These are phyloP conservation scores for Cyberlindnera veronae DNA, from an alignment of 805 yeast species.

Conservation along the genomic window DNA sequence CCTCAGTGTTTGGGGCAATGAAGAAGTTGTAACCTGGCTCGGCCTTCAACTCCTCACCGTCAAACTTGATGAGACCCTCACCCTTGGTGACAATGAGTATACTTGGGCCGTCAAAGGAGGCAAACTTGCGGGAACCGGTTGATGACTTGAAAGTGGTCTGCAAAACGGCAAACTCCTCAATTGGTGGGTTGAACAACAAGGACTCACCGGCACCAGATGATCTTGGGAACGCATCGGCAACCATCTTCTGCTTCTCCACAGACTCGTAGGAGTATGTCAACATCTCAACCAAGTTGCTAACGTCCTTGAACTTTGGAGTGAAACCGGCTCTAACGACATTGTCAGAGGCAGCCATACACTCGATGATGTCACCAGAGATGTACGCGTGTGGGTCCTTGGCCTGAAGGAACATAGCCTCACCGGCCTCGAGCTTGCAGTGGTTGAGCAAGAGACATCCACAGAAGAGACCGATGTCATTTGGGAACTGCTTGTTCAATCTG, in stretches of 20 bases:
- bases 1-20: constrained; percentile 70
- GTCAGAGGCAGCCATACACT: constrained; percentile 99
- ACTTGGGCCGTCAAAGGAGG: constrained; percentile 80
- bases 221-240: constrained; percentile 45
- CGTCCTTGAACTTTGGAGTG: constrained; percentile 99
- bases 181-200: constrained; percentile 88
- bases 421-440: constrained; percentile 76
- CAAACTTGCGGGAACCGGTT: constrained; percentile 51
- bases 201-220: constrained; percentile 65
- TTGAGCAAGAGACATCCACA: constrained; percentile 93
- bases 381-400: constrained; percentile 99
- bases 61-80: constrained; percentile 51
- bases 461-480: constrained; percentile 90
- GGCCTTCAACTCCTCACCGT: constrained; percentile 42
- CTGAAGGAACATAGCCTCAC: constrained; percentile 94
- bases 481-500: constrained; percentile 83
- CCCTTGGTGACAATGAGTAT: constrained; percentile 84
- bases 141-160: constrained; percentile 61
- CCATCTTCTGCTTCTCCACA: constrained; percentile 92
- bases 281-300: constrained; percentile 81
- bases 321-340: constrained; percentile 98
- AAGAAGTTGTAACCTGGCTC: constrained; percentile 79
- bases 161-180: constrained; percentile 92
- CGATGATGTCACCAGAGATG: constrained; percentile 94
- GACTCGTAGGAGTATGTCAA: constrained; percentile 86